Percentiles rank a stretch among this genome's conserved stretches.
Evolutionary conservation across 176 grass and related monocot genomes (phyloP).

Genomic region (Pontederia crassipes): DNA sequence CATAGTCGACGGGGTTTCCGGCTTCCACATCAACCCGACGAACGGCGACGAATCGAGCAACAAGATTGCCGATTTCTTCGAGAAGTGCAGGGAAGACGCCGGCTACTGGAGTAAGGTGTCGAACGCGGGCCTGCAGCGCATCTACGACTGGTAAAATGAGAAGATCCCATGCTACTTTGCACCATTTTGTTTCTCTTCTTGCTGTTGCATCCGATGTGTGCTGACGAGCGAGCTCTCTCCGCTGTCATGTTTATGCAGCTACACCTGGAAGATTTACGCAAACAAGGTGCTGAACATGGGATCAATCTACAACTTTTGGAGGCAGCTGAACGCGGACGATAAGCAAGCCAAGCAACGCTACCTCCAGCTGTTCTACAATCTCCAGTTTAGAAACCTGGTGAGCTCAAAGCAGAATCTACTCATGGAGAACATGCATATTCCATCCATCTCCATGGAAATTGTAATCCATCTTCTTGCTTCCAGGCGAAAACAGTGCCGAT

Average conservation of each 20-base stretch:
- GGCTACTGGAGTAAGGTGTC: slow-evolving; percentile 89
- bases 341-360: slow-evolving; percentile 51
- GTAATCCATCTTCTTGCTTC: not conserved
- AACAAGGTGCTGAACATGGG: slow-evolving; percentile 78
- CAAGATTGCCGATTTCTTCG: slow-evolving; percentile 84
- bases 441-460: not conserved
- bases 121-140: slow-evolving; percentile 77
- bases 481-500: slow-evolving; percentile 43
- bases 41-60: slow-evolving; percentile 54
- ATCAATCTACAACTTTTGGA: slow-evolving; percentile 76
- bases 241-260: slow-evolving; percentile 30
- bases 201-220: not conserved
- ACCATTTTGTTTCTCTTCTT: not conserved
- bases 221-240: not conserved
- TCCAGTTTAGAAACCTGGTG: slow-evolving; percentile 73
- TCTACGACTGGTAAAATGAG: slow-evolving; percentile 62
- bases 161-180: not conserved
- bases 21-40: slow-evolving; percentile 82
- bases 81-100: slow-evolving; percentile 66
- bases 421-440: not conserved
- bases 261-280: slow-evolving; percentile 98
- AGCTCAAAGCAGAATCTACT: not conserved
- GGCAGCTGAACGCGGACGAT: slow-evolving; percentile 66
- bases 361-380: slow-evolving; percentile 77
- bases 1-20: slow-evolving; percentile 75